phyloP scores from a whole-genome alignment of 768 basidiomycete species.

The Lentinula lateritia region DNA sequence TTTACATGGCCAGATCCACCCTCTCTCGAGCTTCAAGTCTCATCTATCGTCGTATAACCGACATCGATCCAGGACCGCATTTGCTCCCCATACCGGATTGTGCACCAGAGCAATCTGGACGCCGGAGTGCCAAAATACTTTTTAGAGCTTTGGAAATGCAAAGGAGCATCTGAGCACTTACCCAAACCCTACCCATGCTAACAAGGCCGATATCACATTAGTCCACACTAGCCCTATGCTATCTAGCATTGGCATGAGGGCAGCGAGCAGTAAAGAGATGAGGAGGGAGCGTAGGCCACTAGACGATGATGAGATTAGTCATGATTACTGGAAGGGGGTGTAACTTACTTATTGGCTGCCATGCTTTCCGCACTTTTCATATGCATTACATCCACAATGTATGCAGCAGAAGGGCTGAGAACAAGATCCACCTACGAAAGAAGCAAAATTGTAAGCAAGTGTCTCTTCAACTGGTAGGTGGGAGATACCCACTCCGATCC shows the following conservation, averaged over 20 bases:
- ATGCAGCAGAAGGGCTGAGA: slow-evolving; percentile 40
- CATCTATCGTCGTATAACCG: slow-evolving; percentile 5
- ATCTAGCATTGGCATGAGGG: slow-evolving; percentile 12
- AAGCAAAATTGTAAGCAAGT: background rate
- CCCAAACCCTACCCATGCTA: slow-evolving; percentile 14
- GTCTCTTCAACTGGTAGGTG: background rate
- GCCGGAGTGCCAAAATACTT: background rate
- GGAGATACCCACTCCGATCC: slow-evolving; percentile 46
- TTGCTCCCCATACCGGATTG: slow-evolving; percentile 9
- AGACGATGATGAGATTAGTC: background rate
- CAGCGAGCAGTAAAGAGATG: background rate
- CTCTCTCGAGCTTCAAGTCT: background rate
- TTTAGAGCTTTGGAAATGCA: background rate
- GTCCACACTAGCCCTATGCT: slow-evolving; percentile 11
- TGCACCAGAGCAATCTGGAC: slow-evolving; percentile 6
- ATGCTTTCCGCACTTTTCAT: slow-evolving; percentile 42
- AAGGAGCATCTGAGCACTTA: slow-evolving; percentile 1
- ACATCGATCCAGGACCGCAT: slow-evolving; percentile 8
- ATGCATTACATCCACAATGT: slow-evolving; percentile 44
- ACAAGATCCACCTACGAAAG: slow-evolving; percentile 45
- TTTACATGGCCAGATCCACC: too few species aligned
- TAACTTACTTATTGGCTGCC: slow-evolving; percentile 36
- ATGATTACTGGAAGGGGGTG: background rate
- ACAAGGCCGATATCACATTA: slow-evolving; percentile 9
- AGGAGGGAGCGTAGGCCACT: slow-evolving; percentile 11